These are phyloP conservation scores for Talaromyces atroroseus DNA, from an alignment of 2,329 filamentous ascomycete species.

Conservation along the genomic window DNA sequence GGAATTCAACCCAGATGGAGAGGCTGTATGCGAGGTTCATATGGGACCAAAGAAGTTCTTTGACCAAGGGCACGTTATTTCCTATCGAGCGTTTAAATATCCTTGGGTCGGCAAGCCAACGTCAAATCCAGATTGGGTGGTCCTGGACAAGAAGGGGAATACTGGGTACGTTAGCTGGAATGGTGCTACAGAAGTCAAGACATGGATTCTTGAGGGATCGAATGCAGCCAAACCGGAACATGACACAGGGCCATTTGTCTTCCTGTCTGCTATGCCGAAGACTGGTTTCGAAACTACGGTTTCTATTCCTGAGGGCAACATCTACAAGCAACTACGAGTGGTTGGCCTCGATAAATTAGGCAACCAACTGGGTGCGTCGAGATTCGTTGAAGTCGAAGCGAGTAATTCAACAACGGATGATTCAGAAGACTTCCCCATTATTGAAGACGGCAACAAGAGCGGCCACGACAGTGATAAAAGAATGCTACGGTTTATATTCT, in stretches of 20 bases:
- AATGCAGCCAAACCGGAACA: neutral
- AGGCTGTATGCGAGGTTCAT: constrained; percentile 50
- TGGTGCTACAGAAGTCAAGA: constrained; percentile 38
- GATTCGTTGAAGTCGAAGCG: neutral
- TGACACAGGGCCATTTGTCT: neutral
- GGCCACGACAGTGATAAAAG: neutral
- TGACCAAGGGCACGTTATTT: constrained; percentile 39
- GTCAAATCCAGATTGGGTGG: constrained; percentile 23
- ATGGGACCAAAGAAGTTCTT: constrained; percentile 35
- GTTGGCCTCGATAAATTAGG: neutral
- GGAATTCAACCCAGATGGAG: constrained; percentile 48
- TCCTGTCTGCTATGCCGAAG: neutral
- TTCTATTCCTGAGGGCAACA: neutral
- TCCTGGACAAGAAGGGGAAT: constrained; percentile 20
- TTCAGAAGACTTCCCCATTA: too few species aligned
- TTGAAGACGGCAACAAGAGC: neutral
- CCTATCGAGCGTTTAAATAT: constrained; percentile 53
- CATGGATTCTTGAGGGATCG: constrained; percentile 25
- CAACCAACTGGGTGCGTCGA: neutral
- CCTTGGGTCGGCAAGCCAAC: constrained; percentile 49
- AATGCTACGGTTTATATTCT: neutral
- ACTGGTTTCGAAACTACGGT: constrained; percentile 5
- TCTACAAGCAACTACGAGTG: constrained; percentile 1
- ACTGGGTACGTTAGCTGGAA: constrained; percentile 43
- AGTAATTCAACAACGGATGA: neutral